Percentiles rank a stretch among this genome's conserved stretches.
These are phyloP conservation scores for Rhynchospora breviuscula DNA, from an alignment of 176 grass and related monocot species.

Conservation along the genomic window DNA sequence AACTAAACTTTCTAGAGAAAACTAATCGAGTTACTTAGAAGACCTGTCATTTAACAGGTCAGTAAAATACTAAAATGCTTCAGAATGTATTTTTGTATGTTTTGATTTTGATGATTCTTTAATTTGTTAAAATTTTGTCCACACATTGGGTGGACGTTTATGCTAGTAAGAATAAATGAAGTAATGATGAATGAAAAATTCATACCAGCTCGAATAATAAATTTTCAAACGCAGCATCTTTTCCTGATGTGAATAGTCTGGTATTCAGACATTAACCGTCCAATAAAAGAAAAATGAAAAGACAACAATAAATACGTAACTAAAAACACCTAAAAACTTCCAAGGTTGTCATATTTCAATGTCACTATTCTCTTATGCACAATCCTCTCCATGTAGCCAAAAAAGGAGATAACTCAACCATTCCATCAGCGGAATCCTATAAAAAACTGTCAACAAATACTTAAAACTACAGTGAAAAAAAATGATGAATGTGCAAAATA, in stretches of 20 bases:
- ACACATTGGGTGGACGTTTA: no score
- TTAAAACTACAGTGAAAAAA: background rate
- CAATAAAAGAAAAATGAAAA: background rate
- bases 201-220: background rate
- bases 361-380: background rate
- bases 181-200: background rate
- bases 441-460: no score
- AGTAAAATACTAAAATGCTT: no score
- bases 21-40: no score
- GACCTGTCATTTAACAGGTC: no score
- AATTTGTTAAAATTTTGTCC: no score
- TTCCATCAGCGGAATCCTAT: background rate
- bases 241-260: background rate
- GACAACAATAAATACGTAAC: background rate
- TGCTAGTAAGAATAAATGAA: background rate
- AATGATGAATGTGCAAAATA: background rate
- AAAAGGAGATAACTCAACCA: background rate
- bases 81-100: no score
- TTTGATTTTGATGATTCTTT: no score
- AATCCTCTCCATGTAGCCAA: background rate
- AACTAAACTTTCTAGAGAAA: no score
- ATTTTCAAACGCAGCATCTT: background rate
- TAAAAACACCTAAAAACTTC: background rate
- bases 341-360: background rate
- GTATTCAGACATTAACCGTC: background rate